Conservation (phyloP, 257 asterid genomes). For the Solanum pennellii region DNA sequence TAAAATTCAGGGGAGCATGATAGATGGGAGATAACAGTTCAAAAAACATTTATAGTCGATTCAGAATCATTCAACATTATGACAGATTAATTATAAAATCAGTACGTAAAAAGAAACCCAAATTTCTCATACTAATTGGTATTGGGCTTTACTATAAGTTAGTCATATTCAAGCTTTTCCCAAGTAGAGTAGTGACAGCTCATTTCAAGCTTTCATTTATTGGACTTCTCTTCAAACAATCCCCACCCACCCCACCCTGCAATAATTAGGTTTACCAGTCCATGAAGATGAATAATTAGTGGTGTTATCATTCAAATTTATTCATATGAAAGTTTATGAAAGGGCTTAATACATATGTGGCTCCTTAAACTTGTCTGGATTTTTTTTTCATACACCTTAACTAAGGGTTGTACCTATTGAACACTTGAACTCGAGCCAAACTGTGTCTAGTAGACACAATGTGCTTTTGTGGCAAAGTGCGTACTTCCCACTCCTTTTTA, state of each 20-base stretch:
- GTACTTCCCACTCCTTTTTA: neutral
- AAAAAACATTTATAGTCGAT: neutral
- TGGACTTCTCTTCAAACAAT: neutral
- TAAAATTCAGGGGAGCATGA: neutral
- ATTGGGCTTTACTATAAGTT: neutral
- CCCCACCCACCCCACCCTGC: neutral
- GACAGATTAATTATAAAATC: neutral
- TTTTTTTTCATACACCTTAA: neutral
- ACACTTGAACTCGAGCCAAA: neutral
- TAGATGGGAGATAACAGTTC: neutral
- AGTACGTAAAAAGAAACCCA: neutral
- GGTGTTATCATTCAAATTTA: neutral
- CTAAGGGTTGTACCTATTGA: neutral
- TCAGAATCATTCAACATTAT: neutral
- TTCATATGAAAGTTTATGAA: neutral
- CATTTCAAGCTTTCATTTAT: neutral
- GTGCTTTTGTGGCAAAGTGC: neutral
- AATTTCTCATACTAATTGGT: neutral
- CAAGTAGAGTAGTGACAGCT: neutral
- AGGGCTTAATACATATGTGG: neutral
- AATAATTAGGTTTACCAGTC: neutral
- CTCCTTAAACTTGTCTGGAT: neutral
- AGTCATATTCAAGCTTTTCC: neutral
- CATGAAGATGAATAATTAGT: neutral
- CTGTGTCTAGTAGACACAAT: neutral